These are phyloP conservation scores for Neurospora pannonica DNA, from an alignment of 495 filamentous ascomycete species.

Conservation along the genomic window DNA sequence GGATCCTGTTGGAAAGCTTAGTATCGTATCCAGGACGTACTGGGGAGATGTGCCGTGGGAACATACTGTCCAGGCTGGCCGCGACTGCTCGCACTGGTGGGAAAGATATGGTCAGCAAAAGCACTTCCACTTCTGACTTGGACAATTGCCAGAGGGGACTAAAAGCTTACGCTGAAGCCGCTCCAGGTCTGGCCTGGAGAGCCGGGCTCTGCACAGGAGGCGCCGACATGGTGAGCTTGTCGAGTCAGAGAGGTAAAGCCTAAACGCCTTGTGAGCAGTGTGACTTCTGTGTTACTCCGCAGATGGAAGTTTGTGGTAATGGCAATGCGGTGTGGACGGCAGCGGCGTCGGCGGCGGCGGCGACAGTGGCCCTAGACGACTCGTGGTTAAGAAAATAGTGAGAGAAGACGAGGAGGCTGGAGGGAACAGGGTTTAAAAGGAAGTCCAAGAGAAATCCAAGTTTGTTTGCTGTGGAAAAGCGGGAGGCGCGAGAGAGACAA, in stretches of 20 bases:
- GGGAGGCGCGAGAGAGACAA: not conserved
- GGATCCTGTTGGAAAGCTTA: conserved; percentile 27
- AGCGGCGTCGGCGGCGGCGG: not conserved
- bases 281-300: not conserved
- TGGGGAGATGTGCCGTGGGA: not conserved
- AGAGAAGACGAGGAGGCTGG: not conserved
- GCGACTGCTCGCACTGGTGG: not conserved
- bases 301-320: not conserved
- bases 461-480: not conserved
- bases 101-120: not conserved
- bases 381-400: not conserved
- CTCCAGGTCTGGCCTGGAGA: not conserved
- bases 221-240: not conserved
- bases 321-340: not conserved
- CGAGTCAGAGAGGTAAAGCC: not conserved
- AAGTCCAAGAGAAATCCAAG: not conserved
- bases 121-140: not conserved
- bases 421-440: not conserved
- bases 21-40: not conserved
- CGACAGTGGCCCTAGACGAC: not conserved
- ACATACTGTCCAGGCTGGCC: not conserved
- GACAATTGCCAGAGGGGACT: not conserved
- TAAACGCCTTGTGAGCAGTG: not conserved
- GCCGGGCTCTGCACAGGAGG: not conserved
- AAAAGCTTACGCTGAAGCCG: not conserved